Base-by-base conservation (phyloP, 2,329 filamentous ascomycete genomes). In the Aureobasidium melanogenum region DNA sequence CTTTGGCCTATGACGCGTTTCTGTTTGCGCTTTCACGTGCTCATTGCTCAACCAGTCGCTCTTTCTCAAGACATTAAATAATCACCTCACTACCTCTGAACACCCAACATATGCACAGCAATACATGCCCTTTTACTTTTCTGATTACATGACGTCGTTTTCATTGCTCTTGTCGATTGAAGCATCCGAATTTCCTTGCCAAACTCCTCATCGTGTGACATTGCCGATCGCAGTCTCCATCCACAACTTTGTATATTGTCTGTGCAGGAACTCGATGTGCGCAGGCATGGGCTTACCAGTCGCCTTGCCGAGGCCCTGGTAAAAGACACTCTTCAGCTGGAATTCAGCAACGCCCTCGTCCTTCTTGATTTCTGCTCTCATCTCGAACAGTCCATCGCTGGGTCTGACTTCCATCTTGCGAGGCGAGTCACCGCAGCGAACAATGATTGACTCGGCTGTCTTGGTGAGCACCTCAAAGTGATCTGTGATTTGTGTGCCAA, bases 391-490 rank as follows among this genome's bases (percentile, higher is more conserved):
- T 0, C 87, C 87, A 67, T 89, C 87, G 1, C 80, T 82, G 9
- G 79, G 76, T 8, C 87, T 79, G 1, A 82, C 78, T 0, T 76
- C 80, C 47, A 74, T 75, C 47, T 82, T 82, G 24, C 83, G 76
- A 0, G 87, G 87, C 1, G 82, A 83, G 64, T 86, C 87, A 17
- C 87, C 87, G 65, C 83, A 87, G 24, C 87, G 82, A 24, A 89
- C 79, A 0, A 84, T 78, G 63, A 89, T 85, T 12, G 79, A 76
- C 7, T 78, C 79, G 0, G 81, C 75, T 0, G 82, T 85, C 73
- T 86, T 86, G 58, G 85, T 82, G 0, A 89, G 75, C 0, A 89
- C 85, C 70, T 89, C 84, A 68, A 89, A 89, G 71, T 89, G 87
- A 69, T 89, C 85, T 3, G 84, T 87, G 62, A 89, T 81, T 43